Conservation (phyloP, 148 eudicot genomes). For the Tetragonia tetragonoides region DNA sequence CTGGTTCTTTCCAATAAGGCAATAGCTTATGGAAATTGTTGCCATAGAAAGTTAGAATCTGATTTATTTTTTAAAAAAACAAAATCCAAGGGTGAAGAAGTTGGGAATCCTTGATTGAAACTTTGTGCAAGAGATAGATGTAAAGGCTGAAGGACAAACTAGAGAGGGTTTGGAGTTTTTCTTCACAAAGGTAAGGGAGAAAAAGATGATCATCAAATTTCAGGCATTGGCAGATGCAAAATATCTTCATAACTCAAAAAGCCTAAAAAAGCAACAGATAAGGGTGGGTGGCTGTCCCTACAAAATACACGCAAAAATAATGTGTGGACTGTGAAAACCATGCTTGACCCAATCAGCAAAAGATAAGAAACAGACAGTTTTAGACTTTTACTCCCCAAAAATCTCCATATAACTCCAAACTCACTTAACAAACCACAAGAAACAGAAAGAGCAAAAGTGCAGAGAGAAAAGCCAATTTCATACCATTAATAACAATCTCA, state of each 20-base stretch:
- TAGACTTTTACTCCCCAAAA: no score
- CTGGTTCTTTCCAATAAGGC: slow-evolving; percentile 7
- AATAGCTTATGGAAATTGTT: slow-evolving; percentile 6
- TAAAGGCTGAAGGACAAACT: neutral
- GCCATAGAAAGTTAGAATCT: neutral
- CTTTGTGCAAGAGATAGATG: no score
- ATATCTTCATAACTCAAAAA: neutral
- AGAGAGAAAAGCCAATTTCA: neutral
- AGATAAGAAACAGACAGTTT: no score
- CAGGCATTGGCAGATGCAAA: slow-evolving; percentile 8
- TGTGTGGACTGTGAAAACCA: no score
- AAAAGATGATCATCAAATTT: neutral
- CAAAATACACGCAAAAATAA: neutral
- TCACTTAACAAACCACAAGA: no score
- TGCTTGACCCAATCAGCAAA: no score
- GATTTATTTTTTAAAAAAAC: no score
- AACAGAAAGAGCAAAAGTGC: no score
- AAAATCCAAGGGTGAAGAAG: neutral
- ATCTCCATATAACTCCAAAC: no score
- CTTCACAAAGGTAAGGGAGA: neutral
- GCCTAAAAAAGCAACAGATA: slow-evolving; percentile 6
- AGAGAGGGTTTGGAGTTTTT: neutral
- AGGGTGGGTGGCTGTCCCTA: slow-evolving; percentile 7
- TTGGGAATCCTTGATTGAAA: no score
- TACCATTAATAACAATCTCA: neutral